A percentile compares a stretch with the other conserved stretches of the same genome.
phyloP scores from a whole-genome alignment of 2,329 filamentous ascomycete genomes.

The Aspergillus pseudotamarii region DNA sequence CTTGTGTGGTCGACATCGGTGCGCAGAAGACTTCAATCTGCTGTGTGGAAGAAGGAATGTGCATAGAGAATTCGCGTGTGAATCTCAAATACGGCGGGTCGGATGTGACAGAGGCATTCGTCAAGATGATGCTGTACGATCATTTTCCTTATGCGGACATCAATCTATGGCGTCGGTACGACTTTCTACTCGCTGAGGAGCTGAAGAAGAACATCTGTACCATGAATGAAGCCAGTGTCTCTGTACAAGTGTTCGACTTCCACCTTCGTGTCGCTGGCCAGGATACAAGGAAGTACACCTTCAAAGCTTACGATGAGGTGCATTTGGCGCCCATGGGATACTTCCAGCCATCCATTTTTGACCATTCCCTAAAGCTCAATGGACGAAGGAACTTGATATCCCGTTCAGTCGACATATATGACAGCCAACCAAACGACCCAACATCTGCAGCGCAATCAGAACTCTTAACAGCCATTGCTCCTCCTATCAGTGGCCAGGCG shows the following conservation, averaged over 20 bases:
- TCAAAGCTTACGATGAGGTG: constrained; percentile 96
- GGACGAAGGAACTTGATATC: constrained; percentile 80
- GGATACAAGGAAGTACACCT: constrained; percentile 88
- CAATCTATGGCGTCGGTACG: constrained; percentile 85
- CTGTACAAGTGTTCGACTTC: constrained; percentile 85
- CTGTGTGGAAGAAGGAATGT: constrained; percentile 95
- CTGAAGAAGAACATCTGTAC: constrained; percentile 92
- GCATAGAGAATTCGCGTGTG: constrained; percentile 89
- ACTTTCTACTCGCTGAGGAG: constrained; percentile 92
- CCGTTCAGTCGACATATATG: constrained; percentile 91
- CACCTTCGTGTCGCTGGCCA: constrained; percentile 86
- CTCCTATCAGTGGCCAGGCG: constrained; percentile 31
- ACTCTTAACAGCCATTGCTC: constrained; percentile 57
- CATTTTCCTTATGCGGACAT: constrained; percentile 95
- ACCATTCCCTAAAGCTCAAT: constrained; percentile 76
- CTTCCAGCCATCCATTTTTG: constrained; percentile 85
- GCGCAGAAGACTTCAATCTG: constrained; percentile 97
- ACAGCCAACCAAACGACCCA: constrained; percentile 89
- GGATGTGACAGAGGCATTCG: constrained; percentile 90
- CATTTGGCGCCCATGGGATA: constrained; percentile 95
- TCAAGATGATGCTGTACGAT: constrained; percentile 97
- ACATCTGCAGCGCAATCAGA: constrained; percentile 79
- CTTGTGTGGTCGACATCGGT: constrained; percentile 93
- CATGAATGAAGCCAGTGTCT: constrained; percentile 86
- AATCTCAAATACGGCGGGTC: constrained; percentile 92